A percentile compares a stretch with the other conserved stretches of the same genome.
Evolutionary conservation across 805 yeast genomes (phyloP).

Genomic region (Ogataea nonfermentans): DNA sequence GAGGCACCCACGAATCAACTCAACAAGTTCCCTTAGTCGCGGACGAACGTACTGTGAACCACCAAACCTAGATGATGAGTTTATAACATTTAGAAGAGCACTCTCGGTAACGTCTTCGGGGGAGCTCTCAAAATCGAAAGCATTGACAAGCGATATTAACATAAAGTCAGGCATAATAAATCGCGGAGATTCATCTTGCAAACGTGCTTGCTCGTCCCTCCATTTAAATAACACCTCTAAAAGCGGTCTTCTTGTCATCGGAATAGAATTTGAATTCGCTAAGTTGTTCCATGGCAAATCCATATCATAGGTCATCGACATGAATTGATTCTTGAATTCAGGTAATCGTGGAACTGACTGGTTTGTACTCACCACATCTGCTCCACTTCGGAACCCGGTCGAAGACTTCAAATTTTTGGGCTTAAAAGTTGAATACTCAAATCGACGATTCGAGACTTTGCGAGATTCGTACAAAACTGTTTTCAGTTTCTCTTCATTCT

Average conservation of each 20-base stretch:
- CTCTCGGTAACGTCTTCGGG: constrained; percentile 54
- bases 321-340: constrained; percentile 27
- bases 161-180: constrained; percentile 82
- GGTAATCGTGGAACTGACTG: constrained; percentile 30
- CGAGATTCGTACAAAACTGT: constrained; percentile 73
- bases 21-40: constrained; percentile 56
- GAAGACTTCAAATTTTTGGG: constrained; percentile 29
- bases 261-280: constrained; percentile 63
- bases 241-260: constrained; percentile 49
- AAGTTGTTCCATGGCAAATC: constrained; percentile 68
- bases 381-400: constrained; percentile 15
- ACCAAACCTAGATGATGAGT: constrained; percentile 46
- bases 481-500: constrained; percentile 43
- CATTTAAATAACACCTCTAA: constrained; percentile 67
- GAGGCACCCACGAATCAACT: constrained; percentile 47
- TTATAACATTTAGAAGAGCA: constrained; percentile 47
- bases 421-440: constrained; percentile 73
- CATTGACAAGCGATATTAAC: constrained; percentile 52
- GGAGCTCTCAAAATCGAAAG: constrained; percentile 33
- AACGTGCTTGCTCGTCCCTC: constrained; percentile 79
- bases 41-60: constrained; percentile 43
- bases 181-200: constrained; percentile 79
- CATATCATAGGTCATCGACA: constrained; percentile 47
- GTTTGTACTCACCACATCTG: constrained; percentile 30
- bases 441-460: constrained; percentile 74